These are phyloP conservation scores for Rugonectria rugulosa DNA, from an alignment of 2,329 filamentous ascomycete species.

Conservation along the genomic window DNA sequence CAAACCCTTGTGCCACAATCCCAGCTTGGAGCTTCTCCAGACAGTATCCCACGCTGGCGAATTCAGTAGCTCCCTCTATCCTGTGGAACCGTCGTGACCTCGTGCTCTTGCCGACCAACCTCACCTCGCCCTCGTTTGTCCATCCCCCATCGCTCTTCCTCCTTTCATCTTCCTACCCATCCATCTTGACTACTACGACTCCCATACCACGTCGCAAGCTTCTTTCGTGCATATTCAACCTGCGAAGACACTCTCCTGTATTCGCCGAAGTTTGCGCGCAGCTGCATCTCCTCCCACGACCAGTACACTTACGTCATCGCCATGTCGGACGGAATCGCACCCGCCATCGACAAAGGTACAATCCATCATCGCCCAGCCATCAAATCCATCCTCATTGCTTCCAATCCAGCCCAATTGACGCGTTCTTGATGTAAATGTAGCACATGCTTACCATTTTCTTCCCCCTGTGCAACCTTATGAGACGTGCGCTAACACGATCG, in stretches of 20 bases:
- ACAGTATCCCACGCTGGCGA: slow-evolving; percentile 17
- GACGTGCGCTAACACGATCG: slow-evolving; percentile 22
- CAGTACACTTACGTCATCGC: slow-evolving; percentile 43
- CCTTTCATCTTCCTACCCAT: slow-evolving; percentile 25
- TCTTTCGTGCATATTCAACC: slow-evolving; percentile 11
- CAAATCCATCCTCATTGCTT: slow-evolving; percentile 15
- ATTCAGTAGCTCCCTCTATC: slow-evolving; percentile 16
- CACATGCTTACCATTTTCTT: neutral
- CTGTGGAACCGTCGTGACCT: slow-evolving; percentile 44
- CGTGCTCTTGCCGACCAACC: slow-evolving; percentile 36
- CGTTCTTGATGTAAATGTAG: slow-evolving; percentile 7
- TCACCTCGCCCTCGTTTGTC: slow-evolving; percentile 33
- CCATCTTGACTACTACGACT: slow-evolving; percentile 15
- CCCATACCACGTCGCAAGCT: slow-evolving; percentile 17
- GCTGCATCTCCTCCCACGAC: slow-evolving; percentile 28
- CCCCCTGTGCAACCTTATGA: neutral
- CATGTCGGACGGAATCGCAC: slow-evolving; percentile 46
- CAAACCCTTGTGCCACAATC: slow-evolving; percentile 33
- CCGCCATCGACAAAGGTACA: slow-evolving; percentile 49
- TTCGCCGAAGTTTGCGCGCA: slow-evolving; percentile 19
- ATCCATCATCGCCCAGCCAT: slow-evolving; percentile 27
- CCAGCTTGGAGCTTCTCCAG: slow-evolving; percentile 32
- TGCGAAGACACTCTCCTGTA: slow-evolving; percentile 16
- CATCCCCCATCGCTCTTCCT: slow-evolving; percentile 32
- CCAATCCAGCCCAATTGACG: slow-evolving; percentile 28